Base-by-base conservation (phyloP, 2,329 filamentous ascomycete genomes). In the Phyllosticta citrichinensis region DNA sequence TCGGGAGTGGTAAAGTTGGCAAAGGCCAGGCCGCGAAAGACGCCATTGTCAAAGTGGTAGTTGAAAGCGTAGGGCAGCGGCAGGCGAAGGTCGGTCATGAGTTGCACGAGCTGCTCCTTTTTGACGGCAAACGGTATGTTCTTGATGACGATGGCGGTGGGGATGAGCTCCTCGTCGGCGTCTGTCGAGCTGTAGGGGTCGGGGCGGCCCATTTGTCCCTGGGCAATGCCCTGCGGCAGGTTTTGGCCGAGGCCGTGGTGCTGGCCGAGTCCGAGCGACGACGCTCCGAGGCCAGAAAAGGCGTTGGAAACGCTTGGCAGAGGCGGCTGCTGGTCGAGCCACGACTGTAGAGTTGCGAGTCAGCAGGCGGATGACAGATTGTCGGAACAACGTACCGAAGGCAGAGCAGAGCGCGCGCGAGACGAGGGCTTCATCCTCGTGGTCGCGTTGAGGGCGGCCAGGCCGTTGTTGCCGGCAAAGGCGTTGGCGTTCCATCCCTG, bases 111-210 rank as follows among this genome's bases (percentile, higher is more conserved):
- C 69, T 93, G 91, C 76, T 99, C 94, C 77, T 97, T 97, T 75
- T 96, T 92, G 62, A 97, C 91, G 27, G 95, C 94, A 73, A 99
- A 99, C 0, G 95, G 94, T 47, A 99, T 99, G 73, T 99, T 99
- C 79, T 99, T 99, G 77, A 99, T 97, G 62, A 99, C 94, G 68
- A 99, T 97, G 60, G 94, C 94, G 3, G 94, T 99, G 2, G 93
- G 93, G 63, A 99, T 99, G 63, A 99, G 84, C 77, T 97, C 93
- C 66, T 96, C 93, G 61, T 85, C 81, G 55, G 85, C 82, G 62
- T 80, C 78, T 47, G 79, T 77, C 61, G 75, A 68, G n/a, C 55
- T 55, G 65, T 81, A 76, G 60, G 74, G 75, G 61, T 76, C 78
- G 65, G 73, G 75, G 65, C 71, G 75, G 33, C 33, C 33, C 66